Evolutionary conservation across 441 rosid genomes (phyloP).

Genomic region (Aleurites moluccanus): DNA sequence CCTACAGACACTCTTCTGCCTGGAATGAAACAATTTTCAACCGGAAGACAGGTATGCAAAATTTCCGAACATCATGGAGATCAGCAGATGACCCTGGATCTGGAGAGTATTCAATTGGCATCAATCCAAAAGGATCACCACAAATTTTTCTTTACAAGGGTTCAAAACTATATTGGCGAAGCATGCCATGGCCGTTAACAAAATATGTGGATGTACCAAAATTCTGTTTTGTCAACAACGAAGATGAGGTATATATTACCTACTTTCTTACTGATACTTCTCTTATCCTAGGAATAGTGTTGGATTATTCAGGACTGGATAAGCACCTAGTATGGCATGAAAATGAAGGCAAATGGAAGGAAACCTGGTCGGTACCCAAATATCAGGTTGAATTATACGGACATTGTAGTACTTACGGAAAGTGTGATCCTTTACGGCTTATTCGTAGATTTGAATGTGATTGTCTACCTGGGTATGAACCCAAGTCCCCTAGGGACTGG

Average conservation of each 20-base stretch:
- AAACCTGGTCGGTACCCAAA: neutral
- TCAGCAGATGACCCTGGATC: conserved; percentile 11
- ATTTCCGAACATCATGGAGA: neutral
- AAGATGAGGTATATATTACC: neutral
- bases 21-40: conserved; percentile 1
- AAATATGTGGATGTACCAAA: neutral
- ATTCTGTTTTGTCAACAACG: neutral
- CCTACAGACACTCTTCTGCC: conserved; percentile 4
- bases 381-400: neutral
- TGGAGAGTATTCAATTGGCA: neutral
- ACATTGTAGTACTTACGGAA: conserved; percentile 2
- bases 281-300: neutral
- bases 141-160: neutral
- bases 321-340: neutral
- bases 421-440: neutral
- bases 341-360: neutral
- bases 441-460: neutral
- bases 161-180: neutral
- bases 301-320: neutral
- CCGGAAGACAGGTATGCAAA: neutral
- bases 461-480: conserved; percentile 9
- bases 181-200: conserved; percentile 6
- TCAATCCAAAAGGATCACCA: conserved; percentile 8
- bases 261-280: neutral
- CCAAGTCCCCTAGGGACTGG: conserved; percentile 1